Percentiles rank a stretch among this genome's conserved stretches.
Evolutionary conservation across 2,329 filamentous ascomycete species (phyloP).

Genomic region (Exophiala sideris): DNA sequence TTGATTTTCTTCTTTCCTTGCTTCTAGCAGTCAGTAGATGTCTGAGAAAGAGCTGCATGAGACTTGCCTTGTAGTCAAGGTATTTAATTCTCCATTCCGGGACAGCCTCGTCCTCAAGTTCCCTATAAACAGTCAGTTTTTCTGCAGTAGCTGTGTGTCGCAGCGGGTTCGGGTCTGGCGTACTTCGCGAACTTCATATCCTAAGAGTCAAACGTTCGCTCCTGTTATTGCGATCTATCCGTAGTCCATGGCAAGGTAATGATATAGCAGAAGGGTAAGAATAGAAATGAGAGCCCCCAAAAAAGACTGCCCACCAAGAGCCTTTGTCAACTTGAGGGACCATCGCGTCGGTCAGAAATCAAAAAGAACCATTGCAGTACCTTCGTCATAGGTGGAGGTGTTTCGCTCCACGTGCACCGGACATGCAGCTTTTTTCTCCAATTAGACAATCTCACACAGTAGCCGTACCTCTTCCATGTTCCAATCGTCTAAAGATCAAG

Average conservation of each 20-base stretch:
- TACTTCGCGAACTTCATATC: conserved; percentile 63
- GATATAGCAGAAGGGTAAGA: background rate
- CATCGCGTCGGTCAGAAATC: background rate
- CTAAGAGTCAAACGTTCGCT: background rate
- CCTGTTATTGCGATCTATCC: conserved; percentile 2
- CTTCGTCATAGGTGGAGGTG: conserved; percentile 3
- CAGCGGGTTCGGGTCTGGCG: conserved; percentile 27
- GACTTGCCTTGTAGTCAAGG: conserved; percentile 75
- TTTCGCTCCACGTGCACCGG: conserved; percentile 4
- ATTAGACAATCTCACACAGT: background rate
- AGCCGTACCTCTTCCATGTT: too few relatives aligned
- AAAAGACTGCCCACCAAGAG: background rate
- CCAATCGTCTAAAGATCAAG: too few relatives aligned
- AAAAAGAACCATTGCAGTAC: background rate
- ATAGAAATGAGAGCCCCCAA: background rate
- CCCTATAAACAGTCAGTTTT: conserved; percentile 42
- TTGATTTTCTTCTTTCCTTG: conserved; percentile 89
- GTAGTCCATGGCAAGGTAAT: background rate
- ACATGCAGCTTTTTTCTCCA: background rate
- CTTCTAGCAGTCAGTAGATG: conserved; percentile 36
- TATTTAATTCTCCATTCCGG: conserved; percentile 96
- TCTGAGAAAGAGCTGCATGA: conserved; percentile 5
- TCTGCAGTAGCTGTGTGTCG: conserved; percentile 24
- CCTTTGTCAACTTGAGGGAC: background rate
- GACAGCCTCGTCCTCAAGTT: conserved; percentile 82